These are phyloP conservation scores for Aspergillus sp. DNA, from an alignment of 2,329 filamentous ascomycete genomes.

Conservation along the genomic window DNA sequence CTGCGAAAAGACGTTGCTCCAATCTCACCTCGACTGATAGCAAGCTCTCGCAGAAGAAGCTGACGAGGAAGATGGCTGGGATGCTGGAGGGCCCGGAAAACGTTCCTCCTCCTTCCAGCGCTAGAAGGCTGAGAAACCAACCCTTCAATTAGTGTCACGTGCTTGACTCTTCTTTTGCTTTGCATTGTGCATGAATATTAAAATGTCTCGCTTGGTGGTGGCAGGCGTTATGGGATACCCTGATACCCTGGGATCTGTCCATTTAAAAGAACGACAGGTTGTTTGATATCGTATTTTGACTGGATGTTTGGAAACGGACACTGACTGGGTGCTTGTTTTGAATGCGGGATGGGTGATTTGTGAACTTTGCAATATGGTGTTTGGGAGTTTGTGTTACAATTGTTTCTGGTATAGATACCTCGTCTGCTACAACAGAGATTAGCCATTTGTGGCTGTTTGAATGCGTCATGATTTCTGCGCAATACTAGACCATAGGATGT, in stretches of 20 bases:
- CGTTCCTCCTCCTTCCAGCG: slow-evolving; percentile 29
- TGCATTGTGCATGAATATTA: slow-evolving; percentile 5
- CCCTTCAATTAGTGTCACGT: slow-evolving; percentile 26
- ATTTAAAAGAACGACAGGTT: not conserved
- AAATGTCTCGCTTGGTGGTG: not conserved
- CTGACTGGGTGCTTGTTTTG: not conserved
- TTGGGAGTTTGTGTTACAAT: not conserved
- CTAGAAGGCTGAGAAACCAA: slow-evolving; percentile 35
- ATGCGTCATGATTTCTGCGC: not conserved
- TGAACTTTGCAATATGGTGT: not conserved
- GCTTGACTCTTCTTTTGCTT: slow-evolving; percentile 12
- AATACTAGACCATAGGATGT: not conserved
- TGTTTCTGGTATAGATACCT: slow-evolving; percentile 1
- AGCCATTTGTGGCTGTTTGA: not conserved
- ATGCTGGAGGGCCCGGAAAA: slow-evolving; percentile 51
- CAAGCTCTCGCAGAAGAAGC: slow-evolving; percentile 48
- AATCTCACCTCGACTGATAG: slow-evolving; percentile 32
- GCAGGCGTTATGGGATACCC: slow-evolving; percentile 11
- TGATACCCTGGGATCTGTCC: slow-evolving; percentile 1
- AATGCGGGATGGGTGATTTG: not conserved
- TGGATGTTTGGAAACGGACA: not conserved
- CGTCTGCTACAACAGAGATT: not conserved
- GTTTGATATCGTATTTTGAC: not conserved
- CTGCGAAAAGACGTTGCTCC: slow-evolving; percentile 34
- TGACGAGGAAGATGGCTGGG: slow-evolving; percentile 42